These are phyloP conservation scores for Larix sibirica DNA, from an alignment of 83 land plant genomes.

Conservation along the genomic window DNA sequence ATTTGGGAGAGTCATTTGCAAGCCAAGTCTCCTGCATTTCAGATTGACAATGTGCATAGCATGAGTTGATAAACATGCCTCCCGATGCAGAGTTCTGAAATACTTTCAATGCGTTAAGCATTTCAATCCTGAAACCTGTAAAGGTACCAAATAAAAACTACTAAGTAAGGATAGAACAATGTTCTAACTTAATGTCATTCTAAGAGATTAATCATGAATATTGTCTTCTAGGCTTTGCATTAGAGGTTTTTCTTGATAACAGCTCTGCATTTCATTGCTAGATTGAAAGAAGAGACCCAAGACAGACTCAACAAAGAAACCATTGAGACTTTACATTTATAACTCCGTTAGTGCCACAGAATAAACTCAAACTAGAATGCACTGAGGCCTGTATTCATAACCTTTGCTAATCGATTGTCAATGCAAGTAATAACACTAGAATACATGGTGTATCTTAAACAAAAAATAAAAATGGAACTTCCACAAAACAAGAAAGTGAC, in stretches of 20 bases:
- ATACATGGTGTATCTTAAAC: too few species aligned
- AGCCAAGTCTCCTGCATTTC: slow-evolving; percentile 62
- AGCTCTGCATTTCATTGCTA: neutral
- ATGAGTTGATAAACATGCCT: slow-evolving; percentile 60
- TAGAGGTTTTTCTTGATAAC: neutral
- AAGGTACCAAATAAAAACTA: neutral
- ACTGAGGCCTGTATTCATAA: too few species aligned
- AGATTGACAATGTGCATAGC: slow-evolving; percentile 72
- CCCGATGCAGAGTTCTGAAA: slow-evolving; percentile 28
- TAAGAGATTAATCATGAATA: neutral
- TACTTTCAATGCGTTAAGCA: slow-evolving; percentile 35
- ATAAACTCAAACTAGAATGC: neutral
- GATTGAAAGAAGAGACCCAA: neutral
- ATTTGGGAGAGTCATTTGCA: slow-evolving; percentile 32
- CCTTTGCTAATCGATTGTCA: too few species aligned
- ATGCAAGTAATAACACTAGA: too few species aligned
- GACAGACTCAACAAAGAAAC: neutral
- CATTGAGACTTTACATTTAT: neutral
- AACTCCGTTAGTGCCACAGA: neutral
- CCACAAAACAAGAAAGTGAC: too few species aligned
- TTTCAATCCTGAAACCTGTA: slow-evolving; percentile 48
- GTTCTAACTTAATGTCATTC: too few species aligned
- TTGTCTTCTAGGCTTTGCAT: neutral
- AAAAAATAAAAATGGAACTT: too few species aligned
- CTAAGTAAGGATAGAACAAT: neutral